Evolutionary conservation across 495 filamentous ascomycete genomes (phyloP), one percentile per base, ranked within the genome.

Genomic region (Rusavskia elegans): DNA sequence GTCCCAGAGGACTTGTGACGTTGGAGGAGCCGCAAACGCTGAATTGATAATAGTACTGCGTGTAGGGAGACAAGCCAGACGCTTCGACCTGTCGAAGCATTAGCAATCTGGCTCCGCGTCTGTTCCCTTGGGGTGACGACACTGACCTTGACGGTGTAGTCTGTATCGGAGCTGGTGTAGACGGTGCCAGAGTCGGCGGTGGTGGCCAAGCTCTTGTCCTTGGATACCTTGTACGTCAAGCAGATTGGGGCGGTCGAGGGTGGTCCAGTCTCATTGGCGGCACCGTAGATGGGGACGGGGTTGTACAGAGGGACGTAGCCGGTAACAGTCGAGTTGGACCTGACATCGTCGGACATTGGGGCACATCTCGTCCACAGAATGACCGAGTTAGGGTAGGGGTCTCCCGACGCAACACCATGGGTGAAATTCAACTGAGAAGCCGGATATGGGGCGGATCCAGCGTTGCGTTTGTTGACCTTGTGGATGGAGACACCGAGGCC

Each of bases 371-470:
- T 84, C 81, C 82, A 84, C 0, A 85, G 65, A 50, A 85, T 79
- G 11, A 84, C 76, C 11, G 74, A 79, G 54, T 73, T 63, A 11
- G 75, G 64, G 55, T 78, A 83, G 0, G 82, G 82, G 56, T 85
- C 82, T 7, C 82, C 82, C 17, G 76, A 81, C 8, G 81, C 82
- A n/a, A 84, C 72, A 44, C 81, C 81, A 52, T 83, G 81, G 5
- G 81, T 84, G 58, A 85, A 84, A 55, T 74, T 74, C 48, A 83
- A 64, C 50, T 68, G 57, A 37, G 66, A 62, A 19, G 75, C 56
- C 44, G 63, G 58, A 63, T 69, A 68, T 7, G 62, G 56, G 19
- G 71, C 35, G 11, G 58, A 48, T 11, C 57, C 57, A 42, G 64
- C 61, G 52, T 69, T 68, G 14, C 71, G 61, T 58, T 71, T 72